Base-by-base conservation (phyloP, 345 rosid genomes). In the Balakata baccata region DNA sequence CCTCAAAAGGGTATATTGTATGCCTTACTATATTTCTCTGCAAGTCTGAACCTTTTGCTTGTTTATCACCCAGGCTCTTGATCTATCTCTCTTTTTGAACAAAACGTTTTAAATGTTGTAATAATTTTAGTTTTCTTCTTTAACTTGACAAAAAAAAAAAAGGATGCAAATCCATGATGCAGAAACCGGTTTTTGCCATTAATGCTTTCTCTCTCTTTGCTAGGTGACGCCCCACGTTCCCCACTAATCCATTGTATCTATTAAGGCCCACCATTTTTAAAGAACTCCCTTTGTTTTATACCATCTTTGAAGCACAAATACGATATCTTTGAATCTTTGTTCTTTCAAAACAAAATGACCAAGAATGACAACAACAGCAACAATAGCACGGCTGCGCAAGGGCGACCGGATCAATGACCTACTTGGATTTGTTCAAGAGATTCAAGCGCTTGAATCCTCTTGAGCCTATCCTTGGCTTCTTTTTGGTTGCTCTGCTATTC, bases 391-490 rank as follows among this genome's bases (percentile, higher is more conserved):
- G n/a, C 72, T 38, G 34, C 45, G 1, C 57, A 39, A 18, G 13
- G 49, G 8, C 70, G 56, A 13, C 11, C 62, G 1, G 80, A 67
- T 73, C 72, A 47, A 68, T 69, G 84, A 75, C 83, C 77, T 84
- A 78, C 64, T 67, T 78, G 77, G 75, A 77, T 74, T 69, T 81
- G 45, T 68, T 82, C 58, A 80, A 75, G 74, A 86, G 81, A 78
- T 64, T 83, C 78, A 86, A 85, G 82, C 79, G 82, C 38, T 68
- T 80, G 73, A 84, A 70, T 59, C 85, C 86, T 66, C 75, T 89
- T 0, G 89, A 86, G 78, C 89, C 84, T 3, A 23, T 89, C 74
- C 62, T 85, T 43, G 85, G 89, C 29, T 86, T 85, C 83, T 68
- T 82, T 69, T 79, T 86, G 10, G 78, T 77, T 45, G 56, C 85